Evolutionary conservation across 2,329 filamentous ascomycete species (phyloP).

Genomic region (Fusarium graminum): DNA sequence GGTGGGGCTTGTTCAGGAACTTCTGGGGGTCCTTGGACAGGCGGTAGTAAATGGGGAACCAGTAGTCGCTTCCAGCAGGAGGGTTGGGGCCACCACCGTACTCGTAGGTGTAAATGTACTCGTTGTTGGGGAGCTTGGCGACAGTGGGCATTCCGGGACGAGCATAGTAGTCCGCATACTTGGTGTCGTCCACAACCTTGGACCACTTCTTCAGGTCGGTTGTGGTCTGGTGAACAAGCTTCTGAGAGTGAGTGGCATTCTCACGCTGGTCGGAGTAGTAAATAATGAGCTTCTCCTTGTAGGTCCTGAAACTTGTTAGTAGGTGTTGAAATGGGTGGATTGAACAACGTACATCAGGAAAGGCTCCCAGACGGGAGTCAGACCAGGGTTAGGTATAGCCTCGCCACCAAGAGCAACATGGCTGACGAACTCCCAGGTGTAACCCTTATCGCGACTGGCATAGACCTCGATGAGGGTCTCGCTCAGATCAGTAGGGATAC

Average conservation of each 20-base stretch:
- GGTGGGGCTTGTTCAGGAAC: constrained; percentile 52
- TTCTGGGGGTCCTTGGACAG: constrained; percentile 55
- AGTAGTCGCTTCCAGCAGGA: constrained; percentile 49
- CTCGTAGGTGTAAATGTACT: constrained; percentile 72
- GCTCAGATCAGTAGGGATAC: constrained; percentile 70
- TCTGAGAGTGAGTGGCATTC: constrained; percentile 71
- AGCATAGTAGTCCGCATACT: constrained; percentile 71
- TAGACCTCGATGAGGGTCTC: constrained; percentile 78
- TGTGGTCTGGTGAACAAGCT: constrained; percentile 74
- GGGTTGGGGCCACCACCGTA: constrained; percentile 62
- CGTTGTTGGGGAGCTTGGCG: constrained; percentile 66
- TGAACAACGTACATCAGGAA: constrained; percentile 56
- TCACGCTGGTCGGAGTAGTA: constrained; percentile 82
- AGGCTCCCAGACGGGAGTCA: constrained; percentile 71
- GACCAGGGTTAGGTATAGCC: constrained; percentile 71
- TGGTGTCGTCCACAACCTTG: constrained; percentile 68
- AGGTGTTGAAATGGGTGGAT: fast-evolving
- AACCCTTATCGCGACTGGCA: constrained; percentile 70
- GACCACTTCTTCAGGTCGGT: constrained; percentile 72
- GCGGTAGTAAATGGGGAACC: constrained; percentile 62
- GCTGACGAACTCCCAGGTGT: constrained; percentile 75
- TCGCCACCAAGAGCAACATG: constrained; percentile 73
- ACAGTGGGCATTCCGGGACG: constrained; percentile 78
- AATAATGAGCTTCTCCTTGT: constrained; percentile 70
- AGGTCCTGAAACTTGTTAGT: constrained; percentile 54